These are phyloP conservation scores for Datisca glomerata DNA, from an alignment of 306 rosid species.

Conservation along the genomic window DNA sequence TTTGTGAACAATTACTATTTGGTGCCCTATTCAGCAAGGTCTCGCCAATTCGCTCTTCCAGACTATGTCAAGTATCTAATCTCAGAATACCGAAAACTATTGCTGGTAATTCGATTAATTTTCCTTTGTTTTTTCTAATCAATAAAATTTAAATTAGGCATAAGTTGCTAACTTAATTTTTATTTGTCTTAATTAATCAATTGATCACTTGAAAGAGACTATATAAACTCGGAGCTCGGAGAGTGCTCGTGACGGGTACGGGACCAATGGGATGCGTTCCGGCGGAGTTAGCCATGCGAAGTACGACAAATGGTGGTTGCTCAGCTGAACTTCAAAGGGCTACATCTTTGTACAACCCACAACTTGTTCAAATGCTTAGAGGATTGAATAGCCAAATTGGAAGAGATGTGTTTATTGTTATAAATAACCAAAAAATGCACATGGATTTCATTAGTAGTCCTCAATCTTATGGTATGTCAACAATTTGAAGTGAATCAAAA, in stretches of 20 bases:
- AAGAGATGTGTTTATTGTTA: conserved; percentile 35
- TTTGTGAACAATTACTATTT: conserved; percentile 81
- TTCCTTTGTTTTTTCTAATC: no score
- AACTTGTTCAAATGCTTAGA: conserved; percentile 37
- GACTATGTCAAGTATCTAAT: conserved; percentile 56
- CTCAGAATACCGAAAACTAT: conserved; percentile 54
- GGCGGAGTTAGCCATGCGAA: conserved; percentile 52
- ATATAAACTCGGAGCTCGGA: conserved; percentile 41
- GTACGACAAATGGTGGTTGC: conserved; percentile 44
- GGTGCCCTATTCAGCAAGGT: conserved; percentile 71
- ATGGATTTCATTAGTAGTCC: conserved; percentile 42
- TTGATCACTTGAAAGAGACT: conserved; percentile 23
- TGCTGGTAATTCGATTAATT: conserved; percentile 24
- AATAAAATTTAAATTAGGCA: no score
- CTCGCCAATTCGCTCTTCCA: conserved; percentile 74
- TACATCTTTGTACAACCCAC: conserved; percentile 51
- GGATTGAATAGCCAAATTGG: conserved; percentile 46
- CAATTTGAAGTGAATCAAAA: neutral
- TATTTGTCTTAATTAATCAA: neutral
- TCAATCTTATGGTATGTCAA: conserved; percentile 32
- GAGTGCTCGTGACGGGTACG: conserved; percentile 66
- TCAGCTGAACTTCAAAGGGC: conserved; percentile 57
- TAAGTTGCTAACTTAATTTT: no score
- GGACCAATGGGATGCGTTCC: conserved; percentile 77
- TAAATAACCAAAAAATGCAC: conserved; percentile 40